Base-by-base conservation (phyloP, 2,329 filamentous ascomycete genomes). In the Orbilia quercus region DNA sequence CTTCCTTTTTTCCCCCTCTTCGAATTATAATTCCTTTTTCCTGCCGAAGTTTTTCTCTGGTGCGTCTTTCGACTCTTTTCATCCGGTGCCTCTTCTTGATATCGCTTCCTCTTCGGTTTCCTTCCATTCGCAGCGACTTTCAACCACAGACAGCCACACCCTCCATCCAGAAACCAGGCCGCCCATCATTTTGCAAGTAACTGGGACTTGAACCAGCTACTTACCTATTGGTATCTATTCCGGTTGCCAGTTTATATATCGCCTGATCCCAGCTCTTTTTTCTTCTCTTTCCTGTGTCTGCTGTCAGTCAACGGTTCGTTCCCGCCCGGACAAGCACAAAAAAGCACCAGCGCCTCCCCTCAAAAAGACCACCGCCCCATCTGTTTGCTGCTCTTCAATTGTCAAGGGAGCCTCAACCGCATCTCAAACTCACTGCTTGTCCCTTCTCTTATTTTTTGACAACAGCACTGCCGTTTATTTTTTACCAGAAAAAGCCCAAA, bases 241-340 rank as follows among this genome's bases (percentile, higher is more conserved):
- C 48, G 5, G 34, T 31, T 4, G 5, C 47, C 36, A 40, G 59
- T 45, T 48, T 51, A 50, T 53, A 36, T 59, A 72, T 58, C 53
- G 57, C 45, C 67, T 38, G 58, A 59, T 64, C 59, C 66, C 58
- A 71, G 57, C 28, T 31, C 28, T 31, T 62, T 51, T 34, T n/a
- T 12, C 28, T 31, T 62, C 36, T 34, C 12, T 12, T 51, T 31
- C 14, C 9, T 51, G 48, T 48, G 48, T 53, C 40, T 28, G 47
- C 66, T 72, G 67, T 72, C 67, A 72, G 38, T 50, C 66, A 72
- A 72, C 67, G 58, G 67, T 62, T 72, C 48, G 58, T 65, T 72
- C 59, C 59, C 60, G 67, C 67, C 28, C 51, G 59, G 16, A 55
- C 28, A 47, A 69, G 65, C 45, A 64, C 31, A 54, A 9, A 31